Conservation (phyloP, 2,329 filamentous ascomycete genomes). For the Chalara sp. region DNA sequence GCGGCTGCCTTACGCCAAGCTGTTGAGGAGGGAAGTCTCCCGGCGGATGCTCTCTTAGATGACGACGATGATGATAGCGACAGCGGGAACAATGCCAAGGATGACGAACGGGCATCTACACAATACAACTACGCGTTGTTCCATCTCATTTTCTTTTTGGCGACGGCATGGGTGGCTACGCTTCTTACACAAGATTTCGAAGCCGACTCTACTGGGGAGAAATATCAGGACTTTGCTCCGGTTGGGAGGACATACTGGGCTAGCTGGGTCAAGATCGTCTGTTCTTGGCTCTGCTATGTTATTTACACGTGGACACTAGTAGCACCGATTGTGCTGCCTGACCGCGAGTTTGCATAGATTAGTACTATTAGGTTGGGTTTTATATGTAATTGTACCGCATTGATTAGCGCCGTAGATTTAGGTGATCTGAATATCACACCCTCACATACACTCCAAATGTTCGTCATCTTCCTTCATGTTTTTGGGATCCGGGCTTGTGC, state of each 20-base stretch:
- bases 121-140: conserved; percentile 97
- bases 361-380: no score
- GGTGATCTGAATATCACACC: no score
- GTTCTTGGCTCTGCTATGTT: conserved; percentile 91
- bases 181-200: conserved; percentile 76
- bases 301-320: conserved; percentile 92
- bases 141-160: conserved; percentile 95
- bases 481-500: no score
- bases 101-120: conserved; percentile 82
- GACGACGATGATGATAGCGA: conserved; percentile 60
- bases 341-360: conserved; percentile 54
- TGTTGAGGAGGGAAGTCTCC: conserved; percentile 86
- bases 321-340: conserved; percentile 78
- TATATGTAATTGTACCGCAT: no score
- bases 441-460: no score
- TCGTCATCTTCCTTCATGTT: no score
- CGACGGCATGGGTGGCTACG: conserved; percentile 92
- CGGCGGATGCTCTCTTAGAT: conserved; percentile 78
- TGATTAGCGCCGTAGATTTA: no score
- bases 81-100: conserved; percentile 54
- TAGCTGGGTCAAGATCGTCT: conserved; percentile 98
- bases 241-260: conserved; percentile 95
- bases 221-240: conserved; percentile 74
- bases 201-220: conserved; percentile 46
- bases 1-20: conserved; percentile 85